phyloP scores from a whole-genome alignment of 2,329 filamentous ascomycete genomes.

The Stemphylium beticola region DNA sequence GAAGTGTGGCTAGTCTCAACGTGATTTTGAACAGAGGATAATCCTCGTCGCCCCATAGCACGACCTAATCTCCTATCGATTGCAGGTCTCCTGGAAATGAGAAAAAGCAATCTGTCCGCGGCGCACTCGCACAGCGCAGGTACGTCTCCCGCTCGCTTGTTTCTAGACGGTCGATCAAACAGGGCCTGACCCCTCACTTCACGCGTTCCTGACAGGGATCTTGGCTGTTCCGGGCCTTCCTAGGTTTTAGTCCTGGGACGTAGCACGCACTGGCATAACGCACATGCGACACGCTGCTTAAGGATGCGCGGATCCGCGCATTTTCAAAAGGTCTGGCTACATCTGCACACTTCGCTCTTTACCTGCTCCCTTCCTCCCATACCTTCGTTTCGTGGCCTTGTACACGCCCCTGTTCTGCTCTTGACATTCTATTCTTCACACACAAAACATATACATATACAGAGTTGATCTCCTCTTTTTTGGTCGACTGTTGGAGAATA shows the following conservation, averaged over 20 bases:
- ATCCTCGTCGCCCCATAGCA: neutral
- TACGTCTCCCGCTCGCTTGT: conserved; percentile 26
- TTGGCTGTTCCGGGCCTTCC: conserved; percentile 1
- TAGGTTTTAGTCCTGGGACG: conserved; percentile 18
- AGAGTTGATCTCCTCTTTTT: conserved; percentile 18
- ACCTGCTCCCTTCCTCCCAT: conserved; percentile 14
- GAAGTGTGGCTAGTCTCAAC: neutral
- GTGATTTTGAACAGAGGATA: neutral
- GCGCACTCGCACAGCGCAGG: conserved; percentile 3
- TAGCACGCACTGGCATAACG: conserved; percentile 22
- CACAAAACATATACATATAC: conserved; percentile 3
- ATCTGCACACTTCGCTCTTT: conserved; percentile 3
- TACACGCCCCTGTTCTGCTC: neutral
- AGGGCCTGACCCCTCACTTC: conserved; percentile 12
- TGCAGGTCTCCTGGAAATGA: conserved; percentile 12
- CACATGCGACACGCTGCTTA: conserved; percentile 23
- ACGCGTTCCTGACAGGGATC: conserved; percentile 15
- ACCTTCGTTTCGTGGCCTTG: conserved; percentile 16
- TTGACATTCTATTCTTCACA: neutral
- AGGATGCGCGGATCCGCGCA: neutral
- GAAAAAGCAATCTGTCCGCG: conserved; percentile 22
- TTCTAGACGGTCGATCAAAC: conserved; percentile 40
- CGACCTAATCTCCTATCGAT: conserved; percentile 15
- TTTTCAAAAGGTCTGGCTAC: conserved; percentile 3
- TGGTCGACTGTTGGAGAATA: conserved; percentile 19